phyloP scores from a whole-genome alignment of 1,284 basidiomycete genomes.

The Leccinum solheimii region DNA sequence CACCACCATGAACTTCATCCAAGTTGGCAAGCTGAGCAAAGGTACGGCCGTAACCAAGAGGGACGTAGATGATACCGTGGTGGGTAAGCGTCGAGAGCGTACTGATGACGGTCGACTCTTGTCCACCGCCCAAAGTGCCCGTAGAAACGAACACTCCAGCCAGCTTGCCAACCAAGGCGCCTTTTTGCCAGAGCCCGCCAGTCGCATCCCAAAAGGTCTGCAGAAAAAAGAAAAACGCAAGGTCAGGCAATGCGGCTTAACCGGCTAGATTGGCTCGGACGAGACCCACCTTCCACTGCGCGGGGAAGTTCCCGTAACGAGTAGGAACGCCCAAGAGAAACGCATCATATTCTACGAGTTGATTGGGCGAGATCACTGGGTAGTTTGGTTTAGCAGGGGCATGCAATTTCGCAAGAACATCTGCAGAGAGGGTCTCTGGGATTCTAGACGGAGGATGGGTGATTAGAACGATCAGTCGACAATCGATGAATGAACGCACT shows the following conservation, averaged over 20 bases:
- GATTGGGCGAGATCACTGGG: constrained; percentile 67
- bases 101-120: constrained; percentile 68
- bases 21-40: constrained; percentile 61
- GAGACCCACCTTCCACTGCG: constrained; percentile 61
- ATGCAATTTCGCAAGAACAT: constrained; percentile 70
- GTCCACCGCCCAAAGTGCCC: constrained; percentile 67
- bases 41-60: constrained; percentile 70
- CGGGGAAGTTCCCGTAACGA: constrained; percentile 70
- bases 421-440: constrained; percentile 81
- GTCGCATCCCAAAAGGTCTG: constrained; percentile 83
- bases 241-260: neutral
- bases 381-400: constrained; percentile 61
- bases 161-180: constrained; percentile 80
- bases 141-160: constrained; percentile 73
- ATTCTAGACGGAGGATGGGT: constrained; percentile 46
- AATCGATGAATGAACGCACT: constrained; percentile 44
- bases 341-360: constrained; percentile 67
- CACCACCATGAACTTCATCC: constrained; percentile 69
- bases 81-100: constrained; percentile 75
- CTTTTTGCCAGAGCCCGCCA: constrained; percentile 72
- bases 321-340: constrained; percentile 80
- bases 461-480: neutral
- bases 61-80: constrained; percentile 80
- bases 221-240: neutral
- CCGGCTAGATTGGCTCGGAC: neutral